A percentile compares a stretch with the other conserved stretches of the same genome.
Evolutionary conservation across 257 asterid genomes (phyloP).

Genomic region (Solanum peruvianum): DNA sequence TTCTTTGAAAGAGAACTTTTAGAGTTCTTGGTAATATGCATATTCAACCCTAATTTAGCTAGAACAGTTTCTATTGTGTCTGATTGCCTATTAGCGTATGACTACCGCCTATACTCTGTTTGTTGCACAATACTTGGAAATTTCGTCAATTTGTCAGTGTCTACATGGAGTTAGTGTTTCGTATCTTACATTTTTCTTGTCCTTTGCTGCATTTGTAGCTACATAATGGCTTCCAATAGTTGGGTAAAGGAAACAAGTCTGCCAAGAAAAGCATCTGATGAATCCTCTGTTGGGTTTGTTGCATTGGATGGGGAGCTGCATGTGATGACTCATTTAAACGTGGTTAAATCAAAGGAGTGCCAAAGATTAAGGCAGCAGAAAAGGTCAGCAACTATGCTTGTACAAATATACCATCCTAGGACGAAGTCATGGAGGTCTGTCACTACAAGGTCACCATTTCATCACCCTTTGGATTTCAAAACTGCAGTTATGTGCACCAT

Average conservation of each 20-base stretch:
- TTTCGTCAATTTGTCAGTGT: not conserved
- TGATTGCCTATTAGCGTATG: not conserved
- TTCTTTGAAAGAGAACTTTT: not conserved
- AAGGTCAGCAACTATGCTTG: constrained; percentile 40
- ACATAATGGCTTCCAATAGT: constrained; percentile 37
- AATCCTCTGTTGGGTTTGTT: constrained; percentile 62
- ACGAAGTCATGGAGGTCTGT: constrained; percentile 56
- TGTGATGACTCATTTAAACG: constrained; percentile 32
- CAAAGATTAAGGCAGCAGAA: constrained; percentile 40
- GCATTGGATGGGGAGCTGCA: constrained; percentile 66
- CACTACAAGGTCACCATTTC: constrained; percentile 51
- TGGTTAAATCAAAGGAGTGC: constrained; percentile 19
- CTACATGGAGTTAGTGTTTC: not conserved
- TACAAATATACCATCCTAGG: constrained; percentile 70
- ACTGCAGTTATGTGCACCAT: constrained; percentile 68
- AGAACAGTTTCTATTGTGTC: not conserved
- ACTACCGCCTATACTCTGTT: not conserved
- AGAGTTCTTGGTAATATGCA: not conserved
- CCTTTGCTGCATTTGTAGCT: constrained; percentile 24
- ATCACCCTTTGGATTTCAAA: constrained; percentile 47
- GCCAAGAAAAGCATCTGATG: constrained; percentile 46
- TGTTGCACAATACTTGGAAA: not conserved
- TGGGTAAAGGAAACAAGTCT: constrained; percentile 66
- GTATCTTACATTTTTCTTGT: not conserved
- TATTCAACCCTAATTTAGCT: not conserved